phyloP scores from a whole-genome alignment of 176 grass and related monocot species.

The Lolium perenne region DNA sequence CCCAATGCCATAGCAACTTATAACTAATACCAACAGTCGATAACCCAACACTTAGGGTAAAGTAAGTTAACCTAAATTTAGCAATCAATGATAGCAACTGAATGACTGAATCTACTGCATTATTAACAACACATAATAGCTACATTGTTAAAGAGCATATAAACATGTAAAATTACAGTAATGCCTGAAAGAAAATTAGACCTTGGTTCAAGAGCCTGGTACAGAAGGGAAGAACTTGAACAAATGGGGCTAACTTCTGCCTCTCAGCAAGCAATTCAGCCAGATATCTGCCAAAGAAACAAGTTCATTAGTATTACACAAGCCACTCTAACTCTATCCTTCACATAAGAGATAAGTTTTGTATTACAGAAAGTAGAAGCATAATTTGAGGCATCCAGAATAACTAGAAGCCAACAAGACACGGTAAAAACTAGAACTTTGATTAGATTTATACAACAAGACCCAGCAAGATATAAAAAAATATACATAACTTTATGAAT shows the following conservation, averaged over 20 bases:
- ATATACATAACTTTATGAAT: constrained; percentile 37
- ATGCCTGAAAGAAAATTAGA: constrained; percentile 34
- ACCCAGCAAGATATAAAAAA: constrained; percentile 36
- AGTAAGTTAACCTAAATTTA: constrained; percentile 24
- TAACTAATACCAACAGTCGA: constrained; percentile 13
- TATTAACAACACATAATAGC: constrained; percentile 7
- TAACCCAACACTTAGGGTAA: constrained; percentile 24
- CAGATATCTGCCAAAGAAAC: constrained; percentile 77
- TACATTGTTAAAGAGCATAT: not conserved
- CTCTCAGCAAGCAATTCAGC: constrained; percentile 95
- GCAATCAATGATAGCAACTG: constrained; percentile 26
- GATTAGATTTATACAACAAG: constrained; percentile 49
- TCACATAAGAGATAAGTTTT: constrained; percentile 4
- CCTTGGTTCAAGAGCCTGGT: constrained; percentile 95
- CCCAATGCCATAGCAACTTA: constrained; percentile 11
- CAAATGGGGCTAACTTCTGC: constrained; percentile 94
- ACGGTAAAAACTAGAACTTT: constrained; percentile 40
- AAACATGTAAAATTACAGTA: constrained; percentile 9
- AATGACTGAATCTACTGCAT: not conserved
- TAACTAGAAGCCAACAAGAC: constrained; percentile 8
- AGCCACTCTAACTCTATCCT: not conserved
- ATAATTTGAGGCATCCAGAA: constrained; percentile 31
- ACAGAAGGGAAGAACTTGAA: constrained; percentile 98
- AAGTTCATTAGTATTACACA: constrained; percentile 33
- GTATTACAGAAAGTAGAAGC: constrained; percentile 16